Conservation (phyloP, 2,329 filamentous ascomycete species). For the Eutypella sp. region DNA sequence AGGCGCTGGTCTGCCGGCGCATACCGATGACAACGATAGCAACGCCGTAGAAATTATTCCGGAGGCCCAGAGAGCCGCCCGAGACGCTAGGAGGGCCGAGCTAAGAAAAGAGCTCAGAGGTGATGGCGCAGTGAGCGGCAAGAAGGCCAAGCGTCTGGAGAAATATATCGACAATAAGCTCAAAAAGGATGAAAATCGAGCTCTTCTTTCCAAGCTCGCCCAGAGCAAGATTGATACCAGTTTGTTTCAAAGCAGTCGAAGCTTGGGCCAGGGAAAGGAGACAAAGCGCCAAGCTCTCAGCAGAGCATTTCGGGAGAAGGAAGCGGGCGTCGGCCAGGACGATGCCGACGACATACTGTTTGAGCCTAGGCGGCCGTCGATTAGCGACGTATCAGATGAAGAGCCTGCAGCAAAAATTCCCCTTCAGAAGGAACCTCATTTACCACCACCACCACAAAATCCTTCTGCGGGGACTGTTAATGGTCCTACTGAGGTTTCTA, state of each 20-base stretch:
- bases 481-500: background rate
- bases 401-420: slow-evolving; percentile 25
- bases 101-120: slow-evolving; percentile 50
- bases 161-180: slow-evolving; percentile 84
- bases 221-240: slow-evolving; percentile 76
- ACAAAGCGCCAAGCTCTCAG: slow-evolving; percentile 65
- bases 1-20: slow-evolving; percentile 25
- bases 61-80: slow-evolving; percentile 35
- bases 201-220: slow-evolving; percentile 77
- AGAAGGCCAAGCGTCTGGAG: slow-evolving; percentile 62
- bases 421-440: slow-evolving; percentile 14
- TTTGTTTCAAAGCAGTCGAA: slow-evolving; percentile 71
- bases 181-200: slow-evolving; percentile 86
- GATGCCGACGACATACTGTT: slow-evolving; percentile 49
- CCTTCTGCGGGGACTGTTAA: background rate
- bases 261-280: slow-evolving; percentile 67
- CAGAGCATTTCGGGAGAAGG: slow-evolving; percentile 58
- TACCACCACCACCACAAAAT: background rate
- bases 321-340: slow-evolving; percentile 57
- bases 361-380: slow-evolving; percentile 32
- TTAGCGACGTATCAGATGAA: slow-evolving; percentile 28
- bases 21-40: slow-evolving; percentile 53
- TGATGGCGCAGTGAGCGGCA: slow-evolving; percentile 54
- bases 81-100: slow-evolving; percentile 50
- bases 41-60: slow-evolving; percentile 52